A percentile compares a stretch with the other conserved stretches of the same genome.
Conservation (phyloP, 1,284 basidiomycete genomes). For the Mycosarcoma mackinlayi region DNA sequence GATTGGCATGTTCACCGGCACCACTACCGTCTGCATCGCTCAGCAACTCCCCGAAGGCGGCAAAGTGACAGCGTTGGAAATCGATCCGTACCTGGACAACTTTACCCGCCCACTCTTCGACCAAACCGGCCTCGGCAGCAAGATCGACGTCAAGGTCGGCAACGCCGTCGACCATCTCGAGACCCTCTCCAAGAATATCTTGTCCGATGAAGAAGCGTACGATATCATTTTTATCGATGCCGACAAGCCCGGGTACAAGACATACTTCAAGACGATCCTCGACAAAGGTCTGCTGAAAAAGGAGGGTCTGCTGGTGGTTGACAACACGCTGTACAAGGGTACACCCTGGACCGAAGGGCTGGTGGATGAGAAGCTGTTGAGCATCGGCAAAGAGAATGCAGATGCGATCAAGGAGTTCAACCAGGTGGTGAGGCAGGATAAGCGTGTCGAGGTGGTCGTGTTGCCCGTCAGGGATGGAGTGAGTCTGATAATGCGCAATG, state of each 20-base stretch:
- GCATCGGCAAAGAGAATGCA: slow-evolving; percentile 45
- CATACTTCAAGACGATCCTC: slow-evolving; percentile 61
- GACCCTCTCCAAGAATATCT: slow-evolving; percentile 26
- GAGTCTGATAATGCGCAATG: slow-evolving; percentile 59
- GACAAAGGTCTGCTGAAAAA: slow-evolving; percentile 51
- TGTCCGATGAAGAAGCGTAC: slow-evolving; percentile 51
- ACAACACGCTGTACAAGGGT: slow-evolving; percentile 68
- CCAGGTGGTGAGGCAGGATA: slow-evolving; percentile 53
- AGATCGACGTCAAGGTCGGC: slow-evolving; percentile 62
- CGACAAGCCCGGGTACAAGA: slow-evolving; percentile 64
- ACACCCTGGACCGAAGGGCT: slow-evolving; percentile 44
- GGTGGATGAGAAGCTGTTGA: slow-evolving; percentile 15
- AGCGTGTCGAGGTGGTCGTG: slow-evolving; percentile 55
- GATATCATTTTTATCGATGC: slow-evolving; percentile 69
- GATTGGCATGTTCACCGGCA: slow-evolving; percentile 62
- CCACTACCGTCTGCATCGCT: slow-evolving; percentile 57
- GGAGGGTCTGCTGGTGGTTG: slow-evolving; percentile 63
- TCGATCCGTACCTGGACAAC: slow-evolving; percentile 63
- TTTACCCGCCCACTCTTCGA: slow-evolving; percentile 62
- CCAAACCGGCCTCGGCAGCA: slow-evolving; percentile 56
- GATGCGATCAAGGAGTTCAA: slow-evolving; percentile 65
- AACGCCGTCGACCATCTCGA: slow-evolving; percentile 59
- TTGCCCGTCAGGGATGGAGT: slow-evolving; percentile 67
- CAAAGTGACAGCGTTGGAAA: slow-evolving; percentile 63
- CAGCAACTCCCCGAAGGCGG: slow-evolving; percentile 41